Evolutionary conservation across 2,329 filamentous ascomycete species (phyloP).

Genomic region (Aspergillus ustus): DNA sequence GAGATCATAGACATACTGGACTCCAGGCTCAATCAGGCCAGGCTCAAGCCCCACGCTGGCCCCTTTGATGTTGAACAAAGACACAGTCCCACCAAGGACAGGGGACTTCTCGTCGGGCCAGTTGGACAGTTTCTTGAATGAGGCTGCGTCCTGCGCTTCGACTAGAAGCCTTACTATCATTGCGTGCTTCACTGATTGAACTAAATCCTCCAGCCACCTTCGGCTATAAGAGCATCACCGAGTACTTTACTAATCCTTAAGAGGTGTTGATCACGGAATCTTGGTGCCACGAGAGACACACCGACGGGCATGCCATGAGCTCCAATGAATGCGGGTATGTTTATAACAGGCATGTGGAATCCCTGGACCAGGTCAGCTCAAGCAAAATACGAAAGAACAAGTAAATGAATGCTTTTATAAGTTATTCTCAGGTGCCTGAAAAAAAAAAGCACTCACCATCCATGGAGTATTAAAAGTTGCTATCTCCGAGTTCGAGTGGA

Average conservation of each 20-base stretch:
- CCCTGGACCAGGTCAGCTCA: not conserved
- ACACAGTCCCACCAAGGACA: too few species aligned
- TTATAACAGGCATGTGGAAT: not conserved
- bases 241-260: not conserved
- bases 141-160: too few species aligned
- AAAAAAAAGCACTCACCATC: not conserved
- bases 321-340: constrained; percentile 1
- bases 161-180: too few species aligned
- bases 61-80: too few species aligned
- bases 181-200: not conserved
- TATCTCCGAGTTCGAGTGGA: not conserved
- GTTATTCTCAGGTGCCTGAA: too few species aligned
- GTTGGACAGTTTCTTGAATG: too few species aligned
- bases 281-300: not conserved
- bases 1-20: too few species aligned
- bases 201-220: not conserved
- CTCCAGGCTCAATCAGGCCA: too few species aligned
- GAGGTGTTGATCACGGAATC: not conserved
- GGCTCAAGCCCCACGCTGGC: too few species aligned
- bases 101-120: too few species aligned
- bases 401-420: too few species aligned
- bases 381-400: not conserved
- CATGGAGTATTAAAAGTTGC: not conserved
- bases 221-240: not conserved
- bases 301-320: not conserved